A percentile compares a stretch with the other conserved stretches of the same genome.
phyloP scores from a whole-genome alignment of 495 filamentous ascomycete species.

The Thermochaetoides thermophila region DNA sequence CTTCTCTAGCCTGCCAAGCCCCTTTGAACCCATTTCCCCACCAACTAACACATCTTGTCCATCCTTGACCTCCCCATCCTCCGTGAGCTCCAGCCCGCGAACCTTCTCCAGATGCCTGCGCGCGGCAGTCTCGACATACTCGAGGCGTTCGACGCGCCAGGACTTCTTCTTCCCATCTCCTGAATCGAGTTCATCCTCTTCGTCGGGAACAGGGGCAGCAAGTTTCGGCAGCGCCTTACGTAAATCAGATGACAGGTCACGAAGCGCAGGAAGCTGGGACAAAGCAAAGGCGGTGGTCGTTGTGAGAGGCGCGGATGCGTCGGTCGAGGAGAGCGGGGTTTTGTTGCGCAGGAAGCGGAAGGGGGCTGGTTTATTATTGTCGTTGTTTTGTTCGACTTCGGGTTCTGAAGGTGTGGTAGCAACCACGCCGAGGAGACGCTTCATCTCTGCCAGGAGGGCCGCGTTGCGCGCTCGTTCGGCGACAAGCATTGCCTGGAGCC shows the following conservation, averaged over 20 bases:
- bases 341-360: slow-evolving; percentile 38
- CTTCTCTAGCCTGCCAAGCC: slow-evolving; percentile 22
- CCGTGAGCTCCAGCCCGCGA: slow-evolving; percentile 39
- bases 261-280: slow-evolving; percentile 66
- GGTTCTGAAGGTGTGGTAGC: neutral
- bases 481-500: slow-evolving; percentile 58
- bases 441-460: slow-evolving; percentile 50
- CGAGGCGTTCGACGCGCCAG: slow-evolving; percentile 44
- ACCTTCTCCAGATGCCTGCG: slow-evolving; percentile 39
- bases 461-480: slow-evolving; percentile 67
- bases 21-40: slow-evolving; percentile 4
- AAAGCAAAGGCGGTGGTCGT: slow-evolving; percentile 68
- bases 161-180: slow-evolving; percentile 17
- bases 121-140: slow-evolving; percentile 63
- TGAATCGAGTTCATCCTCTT: slow-evolving; percentile 18
- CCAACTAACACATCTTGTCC: slow-evolving; percentile 37
- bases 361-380: slow-evolving; percentile 13
- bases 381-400: slow-evolving; percentile 15
- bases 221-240: slow-evolving; percentile 44
- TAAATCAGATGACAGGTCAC: slow-evolving; percentile 47
- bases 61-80: slow-evolving; percentile 40
- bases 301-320: slow-evolving; percentile 38
- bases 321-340: slow-evolving; percentile 26
- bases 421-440: slow-evolving; percentile 32
- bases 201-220: slow-evolving; percentile 11